Conservation (phyloP, 345 rosid genomes). For the Melastoma malabathricum region DNA sequence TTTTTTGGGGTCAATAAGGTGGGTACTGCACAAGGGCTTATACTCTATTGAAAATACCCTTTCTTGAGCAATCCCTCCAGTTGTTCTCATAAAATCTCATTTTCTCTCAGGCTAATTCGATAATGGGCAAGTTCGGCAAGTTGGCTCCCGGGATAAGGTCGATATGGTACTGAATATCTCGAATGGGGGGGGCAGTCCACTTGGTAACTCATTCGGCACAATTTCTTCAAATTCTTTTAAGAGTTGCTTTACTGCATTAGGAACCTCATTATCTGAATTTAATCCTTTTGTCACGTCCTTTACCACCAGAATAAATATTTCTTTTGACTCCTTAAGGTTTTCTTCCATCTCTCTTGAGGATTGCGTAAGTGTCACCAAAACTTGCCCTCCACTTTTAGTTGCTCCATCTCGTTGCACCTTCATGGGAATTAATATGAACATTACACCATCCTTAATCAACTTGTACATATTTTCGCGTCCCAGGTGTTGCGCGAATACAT, state of each 20-base stretch:
- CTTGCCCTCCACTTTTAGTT: no score
- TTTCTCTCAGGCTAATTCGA: slow-evolving; percentile 4
- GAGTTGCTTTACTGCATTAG: neutral
- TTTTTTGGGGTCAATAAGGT: slow-evolving; percentile 4
- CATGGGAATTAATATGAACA: neutral
- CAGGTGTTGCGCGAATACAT: neutral
- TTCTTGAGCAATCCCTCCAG: slow-evolving; percentile 3
- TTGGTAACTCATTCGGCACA: neutral
- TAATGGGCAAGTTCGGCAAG: slow-evolving; percentile 9
- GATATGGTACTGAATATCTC: slow-evolving; percentile 5
- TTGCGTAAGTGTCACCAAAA: no score
- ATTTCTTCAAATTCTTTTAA: neutral
- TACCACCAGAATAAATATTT: no score
- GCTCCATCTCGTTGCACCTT: no score
- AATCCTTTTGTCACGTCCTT: no score
- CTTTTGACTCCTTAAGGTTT: no score
- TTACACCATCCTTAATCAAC: neutral
- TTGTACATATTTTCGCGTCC: neutral
- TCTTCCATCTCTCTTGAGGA: no score
- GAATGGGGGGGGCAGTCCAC: neutral
- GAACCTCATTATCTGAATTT: no score
- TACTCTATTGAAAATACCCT: neutral
- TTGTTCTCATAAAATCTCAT: neutral
- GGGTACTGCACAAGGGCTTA: slow-evolving; percentile 4
- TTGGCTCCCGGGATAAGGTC: neutral